Percentiles rank a stretch among this genome's conserved stretches.
Evolutionary conservation across 2,329 filamentous ascomycete genomes (phyloP).

Genomic region (Teratosphaeria epicoccoides): DNA sequence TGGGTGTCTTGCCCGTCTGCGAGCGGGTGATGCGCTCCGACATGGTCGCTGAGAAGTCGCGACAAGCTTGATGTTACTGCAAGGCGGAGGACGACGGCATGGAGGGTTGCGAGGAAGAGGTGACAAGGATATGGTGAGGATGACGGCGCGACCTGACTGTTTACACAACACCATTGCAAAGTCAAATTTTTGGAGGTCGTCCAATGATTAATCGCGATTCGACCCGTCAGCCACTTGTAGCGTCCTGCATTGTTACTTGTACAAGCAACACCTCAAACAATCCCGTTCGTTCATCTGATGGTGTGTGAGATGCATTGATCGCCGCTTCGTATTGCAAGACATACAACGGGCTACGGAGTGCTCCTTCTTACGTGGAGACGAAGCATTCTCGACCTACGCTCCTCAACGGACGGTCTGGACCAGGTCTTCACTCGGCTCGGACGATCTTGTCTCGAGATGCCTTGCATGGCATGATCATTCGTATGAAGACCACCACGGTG

Average conservation of each 20-base stretch:
- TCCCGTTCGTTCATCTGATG: too few species aligned
- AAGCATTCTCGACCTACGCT: too few species aligned
- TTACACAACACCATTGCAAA: background rate
- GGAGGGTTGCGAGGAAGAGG: background rate
- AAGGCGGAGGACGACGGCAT: background rate
- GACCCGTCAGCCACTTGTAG: background rate
- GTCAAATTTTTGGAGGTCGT: background rate
- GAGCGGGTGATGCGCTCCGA: conserved; percentile 31
- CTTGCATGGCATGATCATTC: too few species aligned
- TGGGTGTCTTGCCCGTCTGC: conserved; percentile 39
- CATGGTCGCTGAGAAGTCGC: background rate
- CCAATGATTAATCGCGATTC: background rate
- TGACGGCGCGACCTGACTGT: background rate
- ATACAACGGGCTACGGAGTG: too few species aligned
- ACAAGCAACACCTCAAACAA: too few species aligned
- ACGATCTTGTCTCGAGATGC: too few species aligned
- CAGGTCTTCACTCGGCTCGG: too few species aligned
- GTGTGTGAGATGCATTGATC: too few species aligned
- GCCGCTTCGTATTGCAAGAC: too few species aligned
- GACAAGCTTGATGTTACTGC: background rate
- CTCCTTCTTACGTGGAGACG: too few species aligned
- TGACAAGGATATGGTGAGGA: background rate
- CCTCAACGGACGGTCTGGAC: too few species aligned
- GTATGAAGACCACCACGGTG: too few species aligned
- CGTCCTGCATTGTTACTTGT: background rate